These are phyloP conservation scores for Miscanthus lutarioriparius DNA, from an alignment of 176 grass and related monocot species.

Conservation along the genomic window DNA sequence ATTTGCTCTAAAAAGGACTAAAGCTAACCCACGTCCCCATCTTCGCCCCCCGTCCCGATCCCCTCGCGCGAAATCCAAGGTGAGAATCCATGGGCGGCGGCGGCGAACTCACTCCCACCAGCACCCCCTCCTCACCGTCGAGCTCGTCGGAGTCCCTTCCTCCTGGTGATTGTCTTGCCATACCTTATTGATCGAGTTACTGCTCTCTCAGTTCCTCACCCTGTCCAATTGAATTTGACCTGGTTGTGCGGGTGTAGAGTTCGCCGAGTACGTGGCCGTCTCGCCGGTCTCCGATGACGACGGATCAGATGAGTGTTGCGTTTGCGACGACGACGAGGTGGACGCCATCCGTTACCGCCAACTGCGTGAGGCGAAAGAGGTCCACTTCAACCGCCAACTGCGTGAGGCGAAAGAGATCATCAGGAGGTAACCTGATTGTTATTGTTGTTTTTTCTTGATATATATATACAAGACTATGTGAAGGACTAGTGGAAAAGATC, in stretches of 20 bases:
- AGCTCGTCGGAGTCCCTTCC: conserved; percentile 30
- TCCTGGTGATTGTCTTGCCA: conserved; percentile 18
- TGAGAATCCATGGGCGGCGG: conserved; percentile 47
- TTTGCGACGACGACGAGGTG: conserved; percentile 25
- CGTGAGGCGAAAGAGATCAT: conserved; percentile 53
- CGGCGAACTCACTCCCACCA: conserved; percentile 14
- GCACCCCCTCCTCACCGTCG: conserved; percentile 35
- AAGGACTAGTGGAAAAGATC: neutral
- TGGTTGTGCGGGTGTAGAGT: neutral
- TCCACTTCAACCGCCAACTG: neutral
- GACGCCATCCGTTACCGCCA: neutral
- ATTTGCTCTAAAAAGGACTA: no score
- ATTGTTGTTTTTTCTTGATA: neutral
- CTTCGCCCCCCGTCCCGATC: neutral
- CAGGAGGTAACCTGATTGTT: conserved; percentile 40
- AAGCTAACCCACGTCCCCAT: neutral
- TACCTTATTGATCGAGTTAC: neutral
- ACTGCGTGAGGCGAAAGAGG: conserved; percentile 42
- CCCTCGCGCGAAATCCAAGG: conserved; percentile 12
- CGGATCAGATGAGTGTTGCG: conserved; percentile 18
- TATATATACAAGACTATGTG: neutral
- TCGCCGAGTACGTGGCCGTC: conserved; percentile 36
- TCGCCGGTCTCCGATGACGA: conserved; percentile 6
- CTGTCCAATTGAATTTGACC: neutral
- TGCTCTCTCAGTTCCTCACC: conserved; percentile 3